phyloP scores from a whole-genome alignment of 345 rosid genomes.

The Heritiera fomes region DNA sequence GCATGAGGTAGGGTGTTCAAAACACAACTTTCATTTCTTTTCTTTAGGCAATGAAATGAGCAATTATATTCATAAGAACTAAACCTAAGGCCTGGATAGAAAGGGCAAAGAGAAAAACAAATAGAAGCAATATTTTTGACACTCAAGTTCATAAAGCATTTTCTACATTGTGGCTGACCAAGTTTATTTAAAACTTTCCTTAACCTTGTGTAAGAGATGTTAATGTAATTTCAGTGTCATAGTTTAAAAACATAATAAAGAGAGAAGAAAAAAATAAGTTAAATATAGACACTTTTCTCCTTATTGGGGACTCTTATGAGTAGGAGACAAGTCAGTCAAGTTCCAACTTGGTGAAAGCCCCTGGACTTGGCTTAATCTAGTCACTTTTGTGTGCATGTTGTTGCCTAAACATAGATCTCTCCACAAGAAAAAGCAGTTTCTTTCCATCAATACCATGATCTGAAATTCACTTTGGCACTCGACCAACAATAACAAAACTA shows the following conservation, averaged over 20 bases:
- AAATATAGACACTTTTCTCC: not conserved
- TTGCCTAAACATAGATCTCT: slow-evolving; percentile 9
- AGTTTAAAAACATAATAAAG: not conserved
- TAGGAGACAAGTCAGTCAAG: not conserved
- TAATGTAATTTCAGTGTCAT: not conserved
- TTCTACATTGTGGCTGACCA: not conserved
- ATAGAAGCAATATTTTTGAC: not conserved
- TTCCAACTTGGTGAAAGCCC: not conserved
- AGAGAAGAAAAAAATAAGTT: not conserved
- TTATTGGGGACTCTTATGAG: not conserved
- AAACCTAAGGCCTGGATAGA: not conserved
- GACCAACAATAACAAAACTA: slow-evolving; percentile 4
- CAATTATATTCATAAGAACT: not conserved
- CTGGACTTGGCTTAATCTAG: not conserved
- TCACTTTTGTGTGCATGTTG: not conserved
- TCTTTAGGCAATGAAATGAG: slow-evolving; percentile 10
- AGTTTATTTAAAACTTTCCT: not conserved
- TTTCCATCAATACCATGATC: not conserved
- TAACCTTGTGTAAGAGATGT: not conserved
- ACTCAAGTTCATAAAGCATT: not conserved
- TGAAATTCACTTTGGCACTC: not conserved
- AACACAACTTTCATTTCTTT: not conserved
- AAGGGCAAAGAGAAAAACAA: not conserved
- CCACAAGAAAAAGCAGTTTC: not conserved
- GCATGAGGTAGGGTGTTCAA: not conserved